These are phyloP conservation scores for Closterium sp. DNA, from an alignment of 139 green algal species.

Conservation along the genomic window DNA sequence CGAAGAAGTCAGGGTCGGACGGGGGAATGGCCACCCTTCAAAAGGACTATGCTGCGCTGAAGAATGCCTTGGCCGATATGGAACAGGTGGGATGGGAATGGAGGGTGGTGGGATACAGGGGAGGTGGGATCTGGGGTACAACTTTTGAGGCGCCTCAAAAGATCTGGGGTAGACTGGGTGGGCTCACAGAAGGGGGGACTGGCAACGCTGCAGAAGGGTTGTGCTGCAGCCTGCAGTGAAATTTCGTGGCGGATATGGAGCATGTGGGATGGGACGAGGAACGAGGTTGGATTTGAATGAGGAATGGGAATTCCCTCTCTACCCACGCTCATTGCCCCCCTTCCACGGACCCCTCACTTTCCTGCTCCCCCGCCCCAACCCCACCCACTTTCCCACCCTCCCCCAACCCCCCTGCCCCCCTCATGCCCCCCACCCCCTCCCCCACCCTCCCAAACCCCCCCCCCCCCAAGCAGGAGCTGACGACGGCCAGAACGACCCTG, in stretches of 20 bases:
- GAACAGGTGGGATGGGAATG: constrained; percentile 20
- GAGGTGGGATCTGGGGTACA: too few relatives aligned
- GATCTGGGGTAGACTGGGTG: too few relatives aligned
- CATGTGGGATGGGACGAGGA: constrained; percentile 39
- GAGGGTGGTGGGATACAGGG: not conserved
- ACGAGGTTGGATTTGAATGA: not conserved
- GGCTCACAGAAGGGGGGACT: too few relatives aligned
- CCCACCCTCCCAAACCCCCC: not conserved
- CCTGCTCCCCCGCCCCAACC: not conserved
- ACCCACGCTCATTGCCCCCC: not conserved
- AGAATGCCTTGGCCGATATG: constrained; percentile 21
- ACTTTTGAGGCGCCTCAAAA: too few relatives aligned
- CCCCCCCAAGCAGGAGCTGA: constrained; percentile 33
- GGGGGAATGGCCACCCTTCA: not conserved
- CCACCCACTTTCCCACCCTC: too few relatives aligned
- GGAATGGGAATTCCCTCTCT: too few relatives aligned
- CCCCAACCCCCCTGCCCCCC: not conserved
- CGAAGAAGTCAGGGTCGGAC: not conserved
- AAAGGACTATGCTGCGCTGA: not conserved
- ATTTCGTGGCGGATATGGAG: constrained; percentile 45
- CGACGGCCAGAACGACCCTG: constrained; percentile 4
- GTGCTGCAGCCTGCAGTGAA: too few relatives aligned
- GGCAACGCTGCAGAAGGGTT: too few relatives aligned
- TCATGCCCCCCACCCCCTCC: not conserved
- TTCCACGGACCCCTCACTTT: not conserved